Conservation (phyloP, 441 rosid genomes). For the Euphorbia schlechtendalii region DNA sequence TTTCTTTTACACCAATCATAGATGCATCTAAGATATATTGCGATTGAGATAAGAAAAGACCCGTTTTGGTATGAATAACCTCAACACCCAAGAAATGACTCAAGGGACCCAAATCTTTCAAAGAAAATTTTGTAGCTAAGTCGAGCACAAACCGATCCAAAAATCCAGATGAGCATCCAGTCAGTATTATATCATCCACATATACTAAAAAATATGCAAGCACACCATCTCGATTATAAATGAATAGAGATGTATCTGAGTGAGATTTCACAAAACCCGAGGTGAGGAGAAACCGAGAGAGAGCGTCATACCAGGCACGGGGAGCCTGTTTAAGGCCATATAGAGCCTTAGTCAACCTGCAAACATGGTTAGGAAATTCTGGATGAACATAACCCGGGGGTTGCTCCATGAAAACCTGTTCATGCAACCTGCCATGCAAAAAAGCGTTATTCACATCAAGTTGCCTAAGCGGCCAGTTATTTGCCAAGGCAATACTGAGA, state of each 20-base stretch:
- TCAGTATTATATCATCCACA: background rate
- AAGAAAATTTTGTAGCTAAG: background rate
- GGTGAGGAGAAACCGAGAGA: background rate
- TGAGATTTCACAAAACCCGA: background rate
- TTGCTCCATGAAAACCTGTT: background rate
- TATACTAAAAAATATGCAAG: background rate
- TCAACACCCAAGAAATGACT: background rate
- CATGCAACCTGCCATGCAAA: background rate
- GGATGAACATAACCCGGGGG: background rate
- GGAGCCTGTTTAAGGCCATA: background rate
- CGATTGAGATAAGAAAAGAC: background rate
- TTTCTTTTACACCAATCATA: background rate
- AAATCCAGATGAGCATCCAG: background rate
- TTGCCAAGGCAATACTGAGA: background rate
- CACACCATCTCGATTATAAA: background rate
- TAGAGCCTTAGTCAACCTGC: background rate
- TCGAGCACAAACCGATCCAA: background rate
- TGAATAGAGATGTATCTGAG: background rate
- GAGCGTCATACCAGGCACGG: background rate
- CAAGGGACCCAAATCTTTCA: background rate
- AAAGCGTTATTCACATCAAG: conserved; percentile 5
- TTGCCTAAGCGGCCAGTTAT: background rate
- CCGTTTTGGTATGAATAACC: background rate
- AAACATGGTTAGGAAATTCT: background rate
- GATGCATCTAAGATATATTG: background rate